Base-by-base conservation (phyloP, 75 land plant species). In the Pinus tabuliformis region DNA sequence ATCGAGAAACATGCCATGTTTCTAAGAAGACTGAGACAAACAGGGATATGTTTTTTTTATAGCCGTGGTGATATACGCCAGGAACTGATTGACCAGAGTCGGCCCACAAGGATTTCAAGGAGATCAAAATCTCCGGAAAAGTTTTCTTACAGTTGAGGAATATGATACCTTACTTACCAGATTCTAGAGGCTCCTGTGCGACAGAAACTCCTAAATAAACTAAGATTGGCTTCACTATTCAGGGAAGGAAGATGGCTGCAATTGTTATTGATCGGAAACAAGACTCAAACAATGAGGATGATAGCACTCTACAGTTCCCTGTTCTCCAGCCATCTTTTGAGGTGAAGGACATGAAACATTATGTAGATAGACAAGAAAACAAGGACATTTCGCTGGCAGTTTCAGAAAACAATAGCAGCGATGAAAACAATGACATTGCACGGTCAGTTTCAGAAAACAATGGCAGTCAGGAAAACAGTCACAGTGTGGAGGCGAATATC, bases 221-320 rank as follows among this genome's bases (percentile, higher is more conserved):
- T 20, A 21, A 37, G 22, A 3, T 68, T 18, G 13, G 42, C 49
- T 20, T 39, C 45, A n/a, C 20, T n/a, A 20, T 3, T 16, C 11
- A 62, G 64, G 30, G 49, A 68, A 68, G 49, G 7, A 68, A 39
- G 20, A 39, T n/a, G 49, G 42, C 52, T 8, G 14, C 71, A n/a
- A 37, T 17, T 68, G 14, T 42, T 42, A 68, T 42, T 68, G 71
- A 68, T 20, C 42, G 71, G 71, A 68, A 68, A 42, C 52, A 68
- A 24, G 71, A 68, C 20, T 68, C 71, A 68, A 68, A 68, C 24
- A 52, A 68, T 39, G 33, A 62, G 4, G 11, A 26, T 26, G 28
- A 28, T 62, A 37, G 24, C 42, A 45, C 52, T 68, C 42, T 39
- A 36, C 52, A 68, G 9, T 68, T 45, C 9, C 33, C 52, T 68